Evolutionary conservation across 805 yeast genomes (phyloP).

Genomic region (Saccharomycopsis guyanensis): DNA sequence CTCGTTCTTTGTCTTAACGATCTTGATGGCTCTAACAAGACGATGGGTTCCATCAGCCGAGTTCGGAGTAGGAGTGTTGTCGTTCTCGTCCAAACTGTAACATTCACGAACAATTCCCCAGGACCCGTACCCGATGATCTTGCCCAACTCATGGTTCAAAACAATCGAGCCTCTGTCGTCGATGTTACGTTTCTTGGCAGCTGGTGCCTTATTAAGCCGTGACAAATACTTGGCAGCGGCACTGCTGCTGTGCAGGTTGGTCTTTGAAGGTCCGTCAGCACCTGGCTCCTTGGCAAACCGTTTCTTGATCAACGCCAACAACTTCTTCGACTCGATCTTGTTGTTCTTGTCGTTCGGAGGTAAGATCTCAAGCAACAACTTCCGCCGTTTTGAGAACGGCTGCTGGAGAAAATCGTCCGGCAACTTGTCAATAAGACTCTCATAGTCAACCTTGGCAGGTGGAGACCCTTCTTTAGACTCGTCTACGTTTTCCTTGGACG

Average conservation of each 20-base stretch:
- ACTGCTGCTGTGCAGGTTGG: neutral
- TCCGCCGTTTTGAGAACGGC: conserved; percentile 56
- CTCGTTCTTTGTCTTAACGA: conserved; percentile 46
- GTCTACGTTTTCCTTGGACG: neutral
- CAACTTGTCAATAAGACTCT: conserved; percentile 28
- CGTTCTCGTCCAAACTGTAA: conserved; percentile 26
- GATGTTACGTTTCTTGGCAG: conserved; percentile 29
- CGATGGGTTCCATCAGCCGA: conserved; percentile 14
- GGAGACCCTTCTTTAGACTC: conserved; percentile 27
- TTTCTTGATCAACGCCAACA: conserved; percentile 27
- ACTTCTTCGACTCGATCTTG: conserved; percentile 27
- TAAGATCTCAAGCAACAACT: conserved; percentile 29
- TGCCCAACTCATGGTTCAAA: conserved; percentile 57
- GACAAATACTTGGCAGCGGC: conserved; percentile 27
- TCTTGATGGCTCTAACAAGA: conserved; percentile 50
- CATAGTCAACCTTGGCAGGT: conserved; percentile 17
- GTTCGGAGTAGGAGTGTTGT: conserved; percentile 23
- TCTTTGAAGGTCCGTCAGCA: neutral
- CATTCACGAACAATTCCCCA: conserved; percentile 85
- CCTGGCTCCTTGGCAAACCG: conserved; percentile 23
- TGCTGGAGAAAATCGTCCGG: conserved; percentile 48
- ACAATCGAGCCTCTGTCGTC: conserved; percentile 67
- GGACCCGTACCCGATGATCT: conserved; percentile 79
- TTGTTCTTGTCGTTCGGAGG: conserved; percentile 26
- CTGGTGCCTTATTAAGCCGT: conserved; percentile 22